Conservation (phyloP, 306 rosid genomes). For the Carpinus fangiana region DNA sequence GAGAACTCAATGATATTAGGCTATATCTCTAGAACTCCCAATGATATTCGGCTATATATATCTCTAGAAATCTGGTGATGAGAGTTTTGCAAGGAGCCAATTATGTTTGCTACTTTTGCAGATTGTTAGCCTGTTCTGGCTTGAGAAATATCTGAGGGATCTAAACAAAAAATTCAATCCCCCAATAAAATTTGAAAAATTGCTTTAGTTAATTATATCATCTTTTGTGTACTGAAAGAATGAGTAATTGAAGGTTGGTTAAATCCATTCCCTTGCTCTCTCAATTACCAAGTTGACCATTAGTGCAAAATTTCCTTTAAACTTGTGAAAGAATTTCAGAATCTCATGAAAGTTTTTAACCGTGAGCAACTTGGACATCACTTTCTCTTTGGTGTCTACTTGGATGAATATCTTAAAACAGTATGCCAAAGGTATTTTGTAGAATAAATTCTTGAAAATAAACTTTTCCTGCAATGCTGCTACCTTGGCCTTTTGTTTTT, state of each 20-base stretch:
- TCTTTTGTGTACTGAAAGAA: background rate
- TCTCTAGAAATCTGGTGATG: background rate
- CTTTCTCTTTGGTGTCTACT: too few relatives aligned
- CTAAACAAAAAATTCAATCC: background rate
- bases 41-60: background rate
- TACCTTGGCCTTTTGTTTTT: background rate
- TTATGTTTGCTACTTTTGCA: background rate
- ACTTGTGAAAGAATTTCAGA: background rate
- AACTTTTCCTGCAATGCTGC: background rate
- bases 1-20: background rate
- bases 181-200: background rate
- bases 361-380: background rate
- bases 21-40: background rate
- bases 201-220: background rate
- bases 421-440: background rate
- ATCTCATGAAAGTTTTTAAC: background rate
- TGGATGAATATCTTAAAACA: background rate
- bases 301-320: background rate
- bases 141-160: constrained; percentile 3
- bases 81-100: background rate
- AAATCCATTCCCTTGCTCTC: background rate
- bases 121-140: background rate
- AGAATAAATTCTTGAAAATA: background rate
- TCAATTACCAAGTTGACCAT: background rate
- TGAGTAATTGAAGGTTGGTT: background rate